phyloP scores from a whole-genome alignment of 2,329 filamentous ascomycete genomes.

The Meredithiella fracta region DNA sequence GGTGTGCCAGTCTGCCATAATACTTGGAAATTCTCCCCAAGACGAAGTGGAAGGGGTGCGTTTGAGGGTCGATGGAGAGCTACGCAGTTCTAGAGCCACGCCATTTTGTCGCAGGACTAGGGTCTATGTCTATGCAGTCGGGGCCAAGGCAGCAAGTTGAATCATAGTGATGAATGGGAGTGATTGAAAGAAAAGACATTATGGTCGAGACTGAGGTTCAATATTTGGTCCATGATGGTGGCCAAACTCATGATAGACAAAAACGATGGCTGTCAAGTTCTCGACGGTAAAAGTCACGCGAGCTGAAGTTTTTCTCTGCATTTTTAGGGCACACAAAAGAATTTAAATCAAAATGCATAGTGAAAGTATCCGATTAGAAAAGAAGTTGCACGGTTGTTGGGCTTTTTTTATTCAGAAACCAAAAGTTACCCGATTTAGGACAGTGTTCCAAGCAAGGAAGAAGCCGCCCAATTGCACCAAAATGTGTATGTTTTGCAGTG shows the following conservation, averaged over 20 bases:
- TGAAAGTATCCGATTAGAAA: neutral
- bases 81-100: neutral
- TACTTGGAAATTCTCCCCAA: neutral
- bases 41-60: neutral
- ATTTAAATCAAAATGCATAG: neutral
- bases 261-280: no score
- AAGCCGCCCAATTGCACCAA: neutral
- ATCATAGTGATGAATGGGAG: neutral
- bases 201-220: neutral
- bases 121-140: neutral
- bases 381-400: neutral
- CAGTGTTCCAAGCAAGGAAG: conserved; percentile 1
- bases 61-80: neutral
- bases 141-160: neutral
- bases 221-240: no score
- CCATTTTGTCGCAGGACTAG: neutral
- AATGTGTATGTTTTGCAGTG: neutral
- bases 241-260: no score
- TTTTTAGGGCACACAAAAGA: neutral
- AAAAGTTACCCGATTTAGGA: neutral
- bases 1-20: neutral
- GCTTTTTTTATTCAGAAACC: neutral
- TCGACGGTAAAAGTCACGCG: no score
- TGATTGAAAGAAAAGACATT: neutral
- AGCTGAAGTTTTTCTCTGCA: no score